These are phyloP conservation scores for Tetrapyrgos nigripes DNA, from an alignment of 1,284 basidiomycete species.

Conservation along the genomic window DNA sequence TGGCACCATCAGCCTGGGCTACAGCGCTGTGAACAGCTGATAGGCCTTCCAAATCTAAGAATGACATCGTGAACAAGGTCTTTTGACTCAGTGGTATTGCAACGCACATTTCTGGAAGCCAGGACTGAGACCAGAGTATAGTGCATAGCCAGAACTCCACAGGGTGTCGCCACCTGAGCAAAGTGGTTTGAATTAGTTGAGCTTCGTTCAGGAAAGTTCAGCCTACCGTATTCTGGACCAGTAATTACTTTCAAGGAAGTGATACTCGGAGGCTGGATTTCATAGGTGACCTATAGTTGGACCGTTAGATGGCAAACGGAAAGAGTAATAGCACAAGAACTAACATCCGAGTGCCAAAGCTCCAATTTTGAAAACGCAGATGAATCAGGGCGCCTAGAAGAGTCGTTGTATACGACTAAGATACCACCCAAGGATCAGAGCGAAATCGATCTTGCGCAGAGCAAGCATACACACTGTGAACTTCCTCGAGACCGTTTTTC, in stretches of 20 bases:
- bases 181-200: not conserved
- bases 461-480: slow-evolving; percentile 56
- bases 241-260: slow-evolving; percentile 75
- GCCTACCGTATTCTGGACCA: slow-evolving; percentile 57
- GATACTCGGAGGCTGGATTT: slow-evolving; percentile 74
- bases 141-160: slow-evolving; percentile 72
- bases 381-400: slow-evolving; percentile 71
- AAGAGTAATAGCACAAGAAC: slow-evolving; percentile 11
- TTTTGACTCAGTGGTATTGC: not conserved
- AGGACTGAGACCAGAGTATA: slow-evolving; percentile 75
- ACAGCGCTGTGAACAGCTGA: slow-evolving; percentile 72
- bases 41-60: slow-evolving; percentile 64
- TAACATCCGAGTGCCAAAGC: slow-evolving; percentile 85
- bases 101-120: slow-evolving; percentile 58
- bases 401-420: slow-evolving; percentile 73
- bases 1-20: slow-evolving; percentile 70
- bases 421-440: not conserved
- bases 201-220: not conserved
- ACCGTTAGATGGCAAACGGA: not conserved
- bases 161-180: slow-evolving; percentile 66
- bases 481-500: slow-evolving; percentile 77
- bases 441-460: not conserved
- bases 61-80: not conserved
- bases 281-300: slow-evolving; percentile 59
- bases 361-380: slow-evolving; percentile 77